Evolutionary conservation across 176 grass and related monocot genomes (phyloP), one percentile per base, ranked within the genome.

Genomic region (Metroxylon sagu): DNA sequence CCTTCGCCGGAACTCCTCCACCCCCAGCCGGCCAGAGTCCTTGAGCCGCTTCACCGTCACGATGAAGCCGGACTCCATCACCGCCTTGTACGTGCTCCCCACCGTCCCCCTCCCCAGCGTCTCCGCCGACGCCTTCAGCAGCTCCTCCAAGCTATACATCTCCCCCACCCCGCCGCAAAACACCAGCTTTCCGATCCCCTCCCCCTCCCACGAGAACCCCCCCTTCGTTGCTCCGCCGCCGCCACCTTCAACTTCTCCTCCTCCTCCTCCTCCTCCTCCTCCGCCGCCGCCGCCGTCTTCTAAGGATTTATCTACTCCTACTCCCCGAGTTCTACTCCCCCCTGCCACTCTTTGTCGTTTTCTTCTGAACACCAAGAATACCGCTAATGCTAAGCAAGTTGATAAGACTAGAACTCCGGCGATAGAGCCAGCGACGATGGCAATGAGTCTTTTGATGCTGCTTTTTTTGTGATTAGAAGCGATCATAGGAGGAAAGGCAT

Each of bases 41-140:
- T 82, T 82, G 71, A 97, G 71, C 29, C 92, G 80, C 92, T 97
- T 97, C 50, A 97, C 92, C n/a, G 87, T 97, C 14, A 97, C 92
- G 76, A 97, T 97, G 82, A 91, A 97, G 2, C 92, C 92, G 1
- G 87, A 87, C 74, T 97, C 92, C 92, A 97, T 91, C 15, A 97
- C 81, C 21, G 92, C 92, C 81, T 97, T 97, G 69, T 97, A 97
- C 8, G 92, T 97, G 64, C 87, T 90, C 3, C 87, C 87, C 43
- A 90, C 84, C 75, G 83, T 83, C 17, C 92, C 92, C 76, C 92
- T 82, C 19, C 92, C 92, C 67, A 97, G 81, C 59, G 92, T 97
- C 83, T 97, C 92, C 19, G 92, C 87, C 54, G 92, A 97, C 50
- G 91, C 91, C 5, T 80, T 82, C 67, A 97, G 80, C 52, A 97